Conservation (phyloP, 331 rosid genomes). For the Stylosanthes scabra region DNA sequence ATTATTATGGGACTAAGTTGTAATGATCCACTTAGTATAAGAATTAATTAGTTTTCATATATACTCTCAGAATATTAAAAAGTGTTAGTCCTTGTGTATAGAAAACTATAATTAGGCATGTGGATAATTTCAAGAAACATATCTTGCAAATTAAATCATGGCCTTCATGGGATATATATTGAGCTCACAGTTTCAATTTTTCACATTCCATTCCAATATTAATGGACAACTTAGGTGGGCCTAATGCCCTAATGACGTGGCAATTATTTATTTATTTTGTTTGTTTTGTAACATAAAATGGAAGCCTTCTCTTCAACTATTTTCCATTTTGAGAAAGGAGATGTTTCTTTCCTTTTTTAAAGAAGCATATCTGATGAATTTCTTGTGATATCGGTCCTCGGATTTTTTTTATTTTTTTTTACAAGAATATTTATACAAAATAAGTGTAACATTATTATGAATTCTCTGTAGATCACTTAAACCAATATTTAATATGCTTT, state of each 20-base stretch:
- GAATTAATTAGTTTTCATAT: neutral
- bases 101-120: slow-evolving; percentile 6
- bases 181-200: too few species aligned
- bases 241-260: too few species aligned
- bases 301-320: neutral
- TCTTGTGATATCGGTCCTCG: slow-evolving; percentile 5
- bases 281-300: too few species aligned
- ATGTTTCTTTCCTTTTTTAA: neutral
- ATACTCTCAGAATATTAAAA: neutral
- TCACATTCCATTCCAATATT: neutral
- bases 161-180: too few species aligned
- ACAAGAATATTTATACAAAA: slow-evolving; percentile 34
- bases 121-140: slow-evolving; percentile 1
- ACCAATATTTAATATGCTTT: slow-evolving; percentile 20
- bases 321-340: slow-evolving; percentile 6
- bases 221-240: too few species aligned
- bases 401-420: too few species aligned
- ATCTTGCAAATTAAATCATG: neutral
- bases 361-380: slow-evolving; percentile 17
- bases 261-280: too few species aligned
- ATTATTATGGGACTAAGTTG: too few species aligned
- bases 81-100: neutral
- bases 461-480: slow-evolving; percentile 33
- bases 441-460: slow-evolving; percentile 17
- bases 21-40: neutral